A percentile compares a stretch with the other conserved stretches of the same genome.
phyloP scores from a whole-genome alignment of 108 stramenopile genomes.

The Stephanodiscus triporus region DNA sequence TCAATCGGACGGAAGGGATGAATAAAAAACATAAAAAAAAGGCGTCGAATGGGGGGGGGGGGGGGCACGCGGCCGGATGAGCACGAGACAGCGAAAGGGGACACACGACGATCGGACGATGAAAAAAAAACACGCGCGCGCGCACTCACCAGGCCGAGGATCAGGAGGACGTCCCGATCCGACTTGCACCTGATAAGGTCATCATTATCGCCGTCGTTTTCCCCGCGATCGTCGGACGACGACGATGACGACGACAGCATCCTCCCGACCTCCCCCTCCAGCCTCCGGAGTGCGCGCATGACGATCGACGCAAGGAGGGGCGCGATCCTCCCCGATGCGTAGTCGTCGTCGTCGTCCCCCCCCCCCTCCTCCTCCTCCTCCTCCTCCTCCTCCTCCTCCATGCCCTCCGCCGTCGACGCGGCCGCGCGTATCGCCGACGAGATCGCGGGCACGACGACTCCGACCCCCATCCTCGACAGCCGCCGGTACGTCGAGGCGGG shows the following conservation, averaged over 20 bases:
- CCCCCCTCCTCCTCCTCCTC: not conserved
- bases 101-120: not conserved
- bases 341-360: not conserved
- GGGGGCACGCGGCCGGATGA: too few relatives aligned
- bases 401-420: constrained; percentile 11
- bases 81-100: too few relatives aligned
- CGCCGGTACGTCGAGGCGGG: constrained; percentile 31
- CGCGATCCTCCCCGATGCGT: constrained; percentile 26
- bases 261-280: constrained; percentile 39
- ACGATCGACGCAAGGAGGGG: constrained; percentile 48
- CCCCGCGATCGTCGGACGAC: not conserved
- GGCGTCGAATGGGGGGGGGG: too few relatives aligned
- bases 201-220: not conserved
- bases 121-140: not conserved
- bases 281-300: constrained; percentile 36
- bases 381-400: constrained; percentile 26
- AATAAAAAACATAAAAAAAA: too few relatives aligned
- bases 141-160: constrained; percentile 44
- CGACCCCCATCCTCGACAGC: constrained; percentile 11
- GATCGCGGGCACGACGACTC: constrained; percentile 13
- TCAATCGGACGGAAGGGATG: too few relatives aligned
- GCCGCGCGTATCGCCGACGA: constrained; percentile 37
- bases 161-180: constrained; percentile 39
- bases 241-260: not conserved
- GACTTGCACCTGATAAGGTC: constrained; percentile 16